These are phyloP conservation scores for Cynara cardunculus DNA, from an alignment of 129 eudicot species.

Conservation along the genomic window DNA sequence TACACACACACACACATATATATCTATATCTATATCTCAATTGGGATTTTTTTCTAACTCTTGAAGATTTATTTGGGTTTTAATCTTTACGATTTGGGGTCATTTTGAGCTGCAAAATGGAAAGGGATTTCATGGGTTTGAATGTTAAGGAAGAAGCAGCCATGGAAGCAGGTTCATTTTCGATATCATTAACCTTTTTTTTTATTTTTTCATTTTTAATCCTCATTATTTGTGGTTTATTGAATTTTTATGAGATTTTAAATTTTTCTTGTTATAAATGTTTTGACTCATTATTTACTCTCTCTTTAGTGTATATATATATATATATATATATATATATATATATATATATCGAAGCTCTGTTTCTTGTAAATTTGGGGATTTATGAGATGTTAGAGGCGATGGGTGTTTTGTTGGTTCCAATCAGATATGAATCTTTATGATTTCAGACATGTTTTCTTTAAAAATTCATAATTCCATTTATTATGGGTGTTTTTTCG, in stretches of 20 bases:
- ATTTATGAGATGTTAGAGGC: no score
- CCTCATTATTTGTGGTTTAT: neutral
- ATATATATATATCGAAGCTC: no score
- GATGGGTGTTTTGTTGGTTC: neutral
- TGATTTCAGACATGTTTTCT: neutral
- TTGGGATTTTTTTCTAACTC: neutral
- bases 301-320: no score
- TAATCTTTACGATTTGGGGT: neutral
- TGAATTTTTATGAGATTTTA: neutral
- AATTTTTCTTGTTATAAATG: neutral
- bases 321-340: no score
- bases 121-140: slow-evolving; percentile 77
- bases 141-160: slow-evolving; percentile 49
- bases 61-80: slow-evolving; percentile 7
- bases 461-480: neutral
- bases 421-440: neutral
- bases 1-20: no score
- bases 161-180: slow-evolving; percentile 28
- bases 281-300: no score
- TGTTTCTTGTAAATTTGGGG: no score
- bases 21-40: neutral
- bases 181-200: neutral
- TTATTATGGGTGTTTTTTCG: neutral
- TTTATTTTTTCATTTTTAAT: neutral
- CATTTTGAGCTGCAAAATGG: slow-evolving; percentile 39